Evolutionary conservation across 2,329 filamentous ascomycete species (phyloP).

Genomic region (Claviceps pusilla): DNA sequence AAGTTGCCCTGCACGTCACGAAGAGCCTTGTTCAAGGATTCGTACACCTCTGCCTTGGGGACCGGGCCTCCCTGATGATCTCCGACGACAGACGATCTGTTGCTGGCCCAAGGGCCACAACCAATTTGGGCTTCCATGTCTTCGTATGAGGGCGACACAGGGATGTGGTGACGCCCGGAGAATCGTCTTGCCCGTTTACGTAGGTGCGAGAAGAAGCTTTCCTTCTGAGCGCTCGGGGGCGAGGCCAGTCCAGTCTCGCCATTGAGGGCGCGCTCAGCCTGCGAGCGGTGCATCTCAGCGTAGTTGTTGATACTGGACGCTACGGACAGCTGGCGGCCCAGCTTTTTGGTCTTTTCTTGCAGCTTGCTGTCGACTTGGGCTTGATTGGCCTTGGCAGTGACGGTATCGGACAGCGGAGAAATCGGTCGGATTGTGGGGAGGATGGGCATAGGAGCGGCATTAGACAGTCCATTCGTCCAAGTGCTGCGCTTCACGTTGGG

Average conservation of each 20-base stretch:
- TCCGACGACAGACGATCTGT: conserved; percentile 69
- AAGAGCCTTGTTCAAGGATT: conserved; percentile 44
- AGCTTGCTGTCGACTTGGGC: conserved; percentile 34
- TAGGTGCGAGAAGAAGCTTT: conserved; percentile 96
- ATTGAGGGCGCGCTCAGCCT: conserved; percentile 80
- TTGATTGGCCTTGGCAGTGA: conserved; percentile 74
- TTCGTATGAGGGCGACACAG: conserved; percentile 63
- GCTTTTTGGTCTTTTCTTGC: conserved; percentile 66
- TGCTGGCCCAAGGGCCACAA: conserved; percentile 76
- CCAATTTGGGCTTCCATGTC: conserved; percentile 88
- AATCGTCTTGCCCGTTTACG: conserved; percentile 84
- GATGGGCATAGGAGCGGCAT: conserved; percentile 84
- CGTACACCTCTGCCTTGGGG: conserved; percentile 41
- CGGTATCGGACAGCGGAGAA: conserved; percentile 86
- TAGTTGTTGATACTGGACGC: conserved; percentile 90
- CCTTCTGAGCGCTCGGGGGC: conserved; percentile 66
- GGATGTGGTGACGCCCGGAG: conserved; percentile 76
- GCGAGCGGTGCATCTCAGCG: conserved; percentile 73
- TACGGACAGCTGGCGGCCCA: conserved; percentile 84
- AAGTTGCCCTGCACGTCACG: conserved; percentile 37
- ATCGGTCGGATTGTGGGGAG: conserved; percentile 87
- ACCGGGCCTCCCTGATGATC: conserved; percentile 40
- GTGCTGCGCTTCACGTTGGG: conserved; percentile 68
- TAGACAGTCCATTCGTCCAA: conserved; percentile 73
- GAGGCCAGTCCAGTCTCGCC: conserved; percentile 63